Evolutionary conservation across 1,139 yeast genomes (phyloP).

Genomic region (Yarrowia galli): DNA sequence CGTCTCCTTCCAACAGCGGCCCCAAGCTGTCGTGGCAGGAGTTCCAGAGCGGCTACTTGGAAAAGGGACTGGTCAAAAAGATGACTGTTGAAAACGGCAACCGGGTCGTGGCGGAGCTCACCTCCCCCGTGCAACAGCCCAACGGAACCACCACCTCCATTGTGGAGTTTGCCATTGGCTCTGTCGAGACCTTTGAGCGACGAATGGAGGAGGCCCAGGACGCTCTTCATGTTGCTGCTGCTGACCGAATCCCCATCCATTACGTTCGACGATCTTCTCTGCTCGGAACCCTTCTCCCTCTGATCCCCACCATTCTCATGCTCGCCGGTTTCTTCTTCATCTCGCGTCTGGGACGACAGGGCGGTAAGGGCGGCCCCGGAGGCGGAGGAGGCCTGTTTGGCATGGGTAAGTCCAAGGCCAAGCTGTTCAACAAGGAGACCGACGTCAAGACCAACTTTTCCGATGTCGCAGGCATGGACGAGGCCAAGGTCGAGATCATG

Average conservation of each 20-base stretch:
- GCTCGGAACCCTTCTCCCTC: constrained; percentile 69
- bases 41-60: constrained; percentile 81
- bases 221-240: constrained; percentile 65
- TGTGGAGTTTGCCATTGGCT: constrained; percentile 82
- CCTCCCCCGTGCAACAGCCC: constrained; percentile 39
- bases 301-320: constrained; percentile 82
- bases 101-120: constrained; percentile 62
- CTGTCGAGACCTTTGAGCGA: constrained; percentile 89
- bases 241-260: constrained; percentile 81
- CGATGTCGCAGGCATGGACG: constrained; percentile 97
- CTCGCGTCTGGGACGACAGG: constrained; percentile 57
- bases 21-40: constrained; percentile 71
- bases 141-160: constrained; percentile 43
- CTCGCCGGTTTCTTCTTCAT: constrained; percentile 86
- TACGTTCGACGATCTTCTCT: constrained; percentile 74
- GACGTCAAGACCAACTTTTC: constrained; percentile 85
- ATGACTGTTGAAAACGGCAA: constrained; percentile 78
- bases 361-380: constrained; percentile 55
- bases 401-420: constrained; percentile 83
- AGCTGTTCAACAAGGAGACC: constrained; percentile 88
- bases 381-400: constrained; percentile 54
- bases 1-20: constrained; percentile 7
- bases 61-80: constrained; percentile 80
- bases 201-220: constrained; percentile 79
- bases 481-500: constrained; percentile 96